A percentile compares a stretch with the other conserved stretches of the same genome.
Conservation (phyloP, 306 rosid genomes). For the Datisca glomerata region DNA sequence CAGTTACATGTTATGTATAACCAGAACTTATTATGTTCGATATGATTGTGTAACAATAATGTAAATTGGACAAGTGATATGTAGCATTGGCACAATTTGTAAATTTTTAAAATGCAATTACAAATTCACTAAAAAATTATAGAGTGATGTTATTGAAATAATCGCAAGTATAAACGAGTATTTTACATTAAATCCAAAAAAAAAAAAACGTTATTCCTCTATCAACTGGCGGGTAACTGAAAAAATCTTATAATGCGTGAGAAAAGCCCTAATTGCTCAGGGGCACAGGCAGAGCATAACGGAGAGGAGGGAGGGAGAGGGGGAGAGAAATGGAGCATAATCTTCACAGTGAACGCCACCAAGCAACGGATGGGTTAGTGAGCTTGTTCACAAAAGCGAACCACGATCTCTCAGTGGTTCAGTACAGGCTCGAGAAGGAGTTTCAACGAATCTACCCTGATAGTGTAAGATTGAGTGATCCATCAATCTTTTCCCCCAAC, state of each 20-base stretch:
- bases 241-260: too few relatives aligned
- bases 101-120: too few relatives aligned
- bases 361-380: constrained; percentile 59
- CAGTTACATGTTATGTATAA: too few relatives aligned
- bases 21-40: too few relatives aligned
- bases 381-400: constrained; percentile 62
- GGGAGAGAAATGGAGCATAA: constrained; percentile 28
- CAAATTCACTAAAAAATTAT: too few relatives aligned
- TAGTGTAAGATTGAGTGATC: constrained; percentile 23
- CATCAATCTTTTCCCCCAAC: neutral
- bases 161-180: too few relatives aligned
- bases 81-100: too few relatives aligned
- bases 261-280: neutral
- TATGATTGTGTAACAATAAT: too few relatives aligned
- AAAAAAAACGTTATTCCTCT: too few relatives aligned
- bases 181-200: too few relatives aligned
- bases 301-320: constrained; percentile 10
- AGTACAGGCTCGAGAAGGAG: constrained; percentile 63
- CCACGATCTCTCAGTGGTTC: constrained; percentile 56
- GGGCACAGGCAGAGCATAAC: neutral
- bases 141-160: too few relatives aligned
- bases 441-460: constrained; percentile 68
- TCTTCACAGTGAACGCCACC: constrained; percentile 28
- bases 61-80: too few relatives aligned
- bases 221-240: constrained; percentile 2